Conservation (phyloP, 495 filamentous ascomycete genomes). For the Daldinia caldariorum region DNA sequence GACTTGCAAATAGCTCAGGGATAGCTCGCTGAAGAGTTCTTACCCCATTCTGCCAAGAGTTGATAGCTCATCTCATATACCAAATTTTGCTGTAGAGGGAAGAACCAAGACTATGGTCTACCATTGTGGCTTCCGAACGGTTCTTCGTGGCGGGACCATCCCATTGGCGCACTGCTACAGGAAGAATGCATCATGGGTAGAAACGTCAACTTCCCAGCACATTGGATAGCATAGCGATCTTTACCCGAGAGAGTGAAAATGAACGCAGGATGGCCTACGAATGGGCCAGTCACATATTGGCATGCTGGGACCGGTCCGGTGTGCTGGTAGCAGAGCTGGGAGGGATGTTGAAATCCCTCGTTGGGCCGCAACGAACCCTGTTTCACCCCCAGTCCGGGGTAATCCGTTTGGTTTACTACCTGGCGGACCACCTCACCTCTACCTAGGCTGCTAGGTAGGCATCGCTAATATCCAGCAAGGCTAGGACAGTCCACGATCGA, state of each 20-base stretch:
- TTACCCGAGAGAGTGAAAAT: slow-evolving; percentile 1
- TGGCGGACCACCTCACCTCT: not conserved
- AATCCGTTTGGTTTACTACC: slow-evolving; percentile 14
- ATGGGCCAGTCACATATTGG: slow-evolving; percentile 10
- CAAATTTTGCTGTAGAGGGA: not conserved
- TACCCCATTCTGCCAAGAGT: not conserved
- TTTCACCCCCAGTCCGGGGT: slow-evolving; percentile 36
- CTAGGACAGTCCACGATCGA: slow-evolving; percentile 18
- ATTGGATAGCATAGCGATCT: slow-evolving; percentile 18
- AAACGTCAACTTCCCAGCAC: slow-evolving; percentile 14
- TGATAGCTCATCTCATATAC: not conserved
- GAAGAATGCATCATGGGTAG: slow-evolving; percentile 1
- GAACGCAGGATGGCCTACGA: slow-evolving; percentile 18
- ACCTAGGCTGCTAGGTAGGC: too few species aligned
- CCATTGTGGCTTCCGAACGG: not conserved
- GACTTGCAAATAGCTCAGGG: slow-evolving; percentile 1
- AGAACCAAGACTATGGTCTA: not conserved
- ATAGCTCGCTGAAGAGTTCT: not conserved
- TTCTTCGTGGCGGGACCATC: not conserved
- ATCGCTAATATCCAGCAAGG: slow-evolving; percentile 27
- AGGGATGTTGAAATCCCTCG: slow-evolving; percentile 32
- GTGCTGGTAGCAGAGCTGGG: not conserved
- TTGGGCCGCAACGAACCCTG: slow-evolving; percentile 30
- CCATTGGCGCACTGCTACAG: slow-evolving; percentile 16
- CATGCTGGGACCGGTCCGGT: not conserved